Conservation (phyloP, 2,329 filamentous ascomycete genomes). For the Fusarium mangiferae region DNA sequence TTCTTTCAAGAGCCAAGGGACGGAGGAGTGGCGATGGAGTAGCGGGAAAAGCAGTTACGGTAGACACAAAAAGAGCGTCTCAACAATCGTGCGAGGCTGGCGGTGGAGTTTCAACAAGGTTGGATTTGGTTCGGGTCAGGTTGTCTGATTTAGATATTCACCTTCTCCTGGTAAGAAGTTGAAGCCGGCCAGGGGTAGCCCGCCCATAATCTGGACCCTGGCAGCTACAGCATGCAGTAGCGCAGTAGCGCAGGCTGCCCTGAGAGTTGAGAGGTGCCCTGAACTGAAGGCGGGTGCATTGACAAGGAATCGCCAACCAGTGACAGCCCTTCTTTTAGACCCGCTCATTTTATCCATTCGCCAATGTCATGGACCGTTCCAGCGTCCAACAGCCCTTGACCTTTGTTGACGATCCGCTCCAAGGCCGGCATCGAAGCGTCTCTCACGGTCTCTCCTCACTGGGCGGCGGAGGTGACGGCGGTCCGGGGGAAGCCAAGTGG, state of each 20-base stretch:
- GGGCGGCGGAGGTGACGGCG: slow-evolving; percentile 17
- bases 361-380: slow-evolving; percentile 23
- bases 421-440: slow-evolving; percentile 14
- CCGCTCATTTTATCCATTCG: slow-evolving; percentile 33
- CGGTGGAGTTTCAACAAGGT: slow-evolving; percentile 35
- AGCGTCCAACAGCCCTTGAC: slow-evolving; percentile 17
- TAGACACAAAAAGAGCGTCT: slow-evolving; percentile 22
- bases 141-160: slow-evolving; percentile 34
- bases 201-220: slow-evolving; percentile 30
- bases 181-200: slow-evolving; percentile 37
- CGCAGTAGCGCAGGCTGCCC: slow-evolving; percentile 9
- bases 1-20: slow-evolving; percentile 6
- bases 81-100: slow-evolving; percentile 33
- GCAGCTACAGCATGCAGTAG: slow-evolving; percentile 24
- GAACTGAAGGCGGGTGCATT: slow-evolving; percentile 28
- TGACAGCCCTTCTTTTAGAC: slow-evolving; percentile 1
- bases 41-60: slow-evolving; percentile 4
- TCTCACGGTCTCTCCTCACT: slow-evolving; percentile 4
- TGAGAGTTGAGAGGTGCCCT: slow-evolving; percentile 32
- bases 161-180: slow-evolving; percentile 29
- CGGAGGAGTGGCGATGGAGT: slow-evolving; percentile 1
- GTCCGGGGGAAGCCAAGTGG: slow-evolving; percentile 20
- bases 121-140: slow-evolving; percentile 6
- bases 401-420: slow-evolving; percentile 30
- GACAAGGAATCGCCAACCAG: slow-evolving; percentile 20